These are phyloP conservation scores for Rosa lucieae DNA, from an alignment of 306 rosid species.

Conservation along the genomic window DNA sequence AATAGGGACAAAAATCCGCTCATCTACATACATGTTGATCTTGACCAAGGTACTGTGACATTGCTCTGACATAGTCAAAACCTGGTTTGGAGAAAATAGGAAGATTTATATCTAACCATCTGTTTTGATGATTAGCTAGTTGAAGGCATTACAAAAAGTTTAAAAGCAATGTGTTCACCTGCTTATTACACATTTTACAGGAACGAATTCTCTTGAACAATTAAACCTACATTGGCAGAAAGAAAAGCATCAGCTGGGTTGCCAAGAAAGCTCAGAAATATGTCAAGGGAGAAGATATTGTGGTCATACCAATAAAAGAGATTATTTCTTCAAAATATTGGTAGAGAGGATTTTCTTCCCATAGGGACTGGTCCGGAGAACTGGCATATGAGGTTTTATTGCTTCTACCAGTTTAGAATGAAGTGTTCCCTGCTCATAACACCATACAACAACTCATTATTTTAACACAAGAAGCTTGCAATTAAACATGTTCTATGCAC, in stretches of 20 bases:
- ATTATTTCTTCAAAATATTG: constrained; percentile 37
- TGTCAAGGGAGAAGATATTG: constrained; percentile 4
- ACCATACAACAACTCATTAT: neutral
- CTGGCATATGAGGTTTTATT: constrained; percentile 40
- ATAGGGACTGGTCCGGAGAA: constrained; percentile 46
- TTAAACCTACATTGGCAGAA: constrained; percentile 21
- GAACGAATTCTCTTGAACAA: constrained; percentile 19
- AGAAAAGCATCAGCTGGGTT: neutral
- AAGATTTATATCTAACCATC: neutral
- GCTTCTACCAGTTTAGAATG: constrained; percentile 41
- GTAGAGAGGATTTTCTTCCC: constrained; percentile 54
- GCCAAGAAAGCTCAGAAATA: neutral
- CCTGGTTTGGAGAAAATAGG: constrained; percentile 1
- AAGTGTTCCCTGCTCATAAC: constrained; percentile 39
- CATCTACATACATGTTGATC: constrained; percentile 19
- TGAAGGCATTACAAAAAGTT: constrained; percentile 5
- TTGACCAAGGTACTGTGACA: constrained; percentile 2
- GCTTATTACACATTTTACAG: constrained; percentile 33
- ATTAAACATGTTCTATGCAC: neutral
- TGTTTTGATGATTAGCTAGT: neutral
- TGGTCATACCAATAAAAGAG: constrained; percentile 8
- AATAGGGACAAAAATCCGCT: constrained; percentile 5
- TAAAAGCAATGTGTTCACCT: constrained; percentile 8
- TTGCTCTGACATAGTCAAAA: constrained; percentile 26
- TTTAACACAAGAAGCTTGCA: neutral